These are phyloP conservation scores for Candida boidinii DNA, from an alignment of 805 yeast species.

Conservation along the genomic window DNA sequence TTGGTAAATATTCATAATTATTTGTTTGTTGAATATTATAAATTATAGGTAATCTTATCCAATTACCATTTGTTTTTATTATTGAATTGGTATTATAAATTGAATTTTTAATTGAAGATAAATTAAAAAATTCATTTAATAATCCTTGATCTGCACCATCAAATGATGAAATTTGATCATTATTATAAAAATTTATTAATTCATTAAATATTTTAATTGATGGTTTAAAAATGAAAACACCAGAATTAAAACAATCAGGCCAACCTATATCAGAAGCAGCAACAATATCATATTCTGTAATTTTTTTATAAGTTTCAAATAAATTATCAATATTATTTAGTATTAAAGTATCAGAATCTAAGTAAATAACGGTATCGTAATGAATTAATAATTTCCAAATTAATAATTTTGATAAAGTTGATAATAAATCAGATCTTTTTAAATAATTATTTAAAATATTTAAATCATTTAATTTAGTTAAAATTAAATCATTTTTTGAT, in stretches of 20 bases:
- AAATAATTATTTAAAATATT: constrained; percentile 12
- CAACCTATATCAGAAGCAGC: constrained; percentile 85
- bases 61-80: constrained; percentile 22
- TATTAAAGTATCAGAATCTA: constrained; percentile 52
- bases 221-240: constrained; percentile 60
- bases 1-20: constrained; percentile 27
- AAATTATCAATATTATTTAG: constrained; percentile 26
- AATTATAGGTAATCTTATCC: constrained; percentile 71
- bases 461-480: background rate
- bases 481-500: too few relatives aligned
- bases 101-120: constrained; percentile 7
- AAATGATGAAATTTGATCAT: constrained; percentile 30
- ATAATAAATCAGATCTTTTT: constrained; percentile 21
- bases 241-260: constrained; percentile 86
- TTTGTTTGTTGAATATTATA: constrained; percentile 65
- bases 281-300: constrained; percentile 20
- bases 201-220: constrained; percentile 29
- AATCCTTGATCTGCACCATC: constrained; percentile 95
- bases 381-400: constrained; percentile 36
- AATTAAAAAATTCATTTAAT: constrained; percentile 61
- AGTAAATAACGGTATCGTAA: constrained; percentile 40
- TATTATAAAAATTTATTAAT: constrained; percentile 25
- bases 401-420: constrained; percentile 43
- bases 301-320: constrained; percentile 17
- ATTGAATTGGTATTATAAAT: constrained; percentile 3